These are phyloP conservation scores for Aureobasidium subglaciale DNA, from an alignment of 2,329 filamentous ascomycete species.

Conservation along the genomic window DNA sequence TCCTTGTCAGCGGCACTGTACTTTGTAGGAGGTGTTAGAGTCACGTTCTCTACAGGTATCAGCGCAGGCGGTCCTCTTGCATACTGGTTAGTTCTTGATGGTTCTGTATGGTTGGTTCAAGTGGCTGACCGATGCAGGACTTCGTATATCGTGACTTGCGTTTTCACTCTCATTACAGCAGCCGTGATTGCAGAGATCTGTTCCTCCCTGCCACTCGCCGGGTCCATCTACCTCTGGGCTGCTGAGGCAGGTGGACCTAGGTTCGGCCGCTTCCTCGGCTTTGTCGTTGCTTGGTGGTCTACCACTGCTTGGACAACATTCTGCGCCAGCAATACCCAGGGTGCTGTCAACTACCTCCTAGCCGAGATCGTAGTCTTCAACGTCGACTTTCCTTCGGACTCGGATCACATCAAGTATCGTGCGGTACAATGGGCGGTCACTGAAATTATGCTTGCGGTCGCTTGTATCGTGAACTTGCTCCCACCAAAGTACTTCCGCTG, in stretches of 20 bases:
- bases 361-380: conserved; percentile 52
- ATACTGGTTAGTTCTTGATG: conserved; percentile 39
- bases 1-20: conserved; percentile 48
- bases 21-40: conserved; percentile 53
- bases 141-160: conserved; percentile 52
- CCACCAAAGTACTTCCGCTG: conserved; percentile 38
- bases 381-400: conserved; percentile 44
- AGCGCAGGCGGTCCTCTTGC: conserved; percentile 54
- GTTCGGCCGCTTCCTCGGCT: conserved; percentile 50
- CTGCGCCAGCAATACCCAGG: conserved; percentile 30
- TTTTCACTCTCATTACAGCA: conserved; percentile 56
- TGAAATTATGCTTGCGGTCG: conserved; percentile 34
- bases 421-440: conserved; percentile 56
- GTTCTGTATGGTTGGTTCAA: no score
- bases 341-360: conserved; percentile 33
- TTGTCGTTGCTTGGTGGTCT: conserved; percentile 59
- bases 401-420: conserved; percentile 48
- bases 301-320: conserved; percentile 55
- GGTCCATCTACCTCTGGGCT: conserved; percentile 56
- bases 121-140: no score
- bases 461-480: conserved; percentile 33
- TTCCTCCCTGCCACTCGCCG: conserved; percentile 51
- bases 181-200: conserved; percentile 56
- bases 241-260: conserved; percentile 50
- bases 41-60: conserved; percentile 55